Evolutionary conservation across 768 basidiomycete species (phyloP).

Genomic region (Agaricus blazei): DNA sequence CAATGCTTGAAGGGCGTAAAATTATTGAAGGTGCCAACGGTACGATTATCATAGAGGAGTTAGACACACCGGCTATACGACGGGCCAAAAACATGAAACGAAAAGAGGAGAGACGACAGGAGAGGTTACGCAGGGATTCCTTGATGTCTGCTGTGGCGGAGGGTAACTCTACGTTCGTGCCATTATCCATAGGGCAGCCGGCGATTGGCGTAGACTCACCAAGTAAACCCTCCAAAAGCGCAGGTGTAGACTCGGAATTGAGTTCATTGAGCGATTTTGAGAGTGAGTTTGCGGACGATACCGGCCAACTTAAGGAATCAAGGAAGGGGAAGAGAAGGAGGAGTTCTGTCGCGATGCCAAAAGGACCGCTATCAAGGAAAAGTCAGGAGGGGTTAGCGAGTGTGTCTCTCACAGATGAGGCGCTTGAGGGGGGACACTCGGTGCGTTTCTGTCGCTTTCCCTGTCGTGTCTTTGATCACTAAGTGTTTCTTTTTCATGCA

Average conservation of each 20-base stretch:
- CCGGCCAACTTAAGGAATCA: neutral
- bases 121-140: conserved; percentile 1
- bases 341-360: neutral
- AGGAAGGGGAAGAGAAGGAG: conserved; percentile 12
- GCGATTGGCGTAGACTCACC: neutral
- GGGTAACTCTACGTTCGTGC: neutral
- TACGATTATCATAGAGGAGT: conserved; percentile 61
- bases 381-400: conserved; percentile 4
- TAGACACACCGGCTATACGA: conserved; percentile 68
- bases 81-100: conserved; percentile 42
- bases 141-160: neutral
- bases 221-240: neutral
- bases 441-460: conserved; percentile 32
- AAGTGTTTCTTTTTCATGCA: conserved; percentile 20
- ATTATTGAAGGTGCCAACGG: conserved; percentile 30
- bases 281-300: conserved; percentile 13
- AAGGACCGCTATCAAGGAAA: conserved; percentile 9
- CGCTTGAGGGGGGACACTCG: conserved; percentile 51
- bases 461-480: conserved; percentile 1
- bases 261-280: conserved; percentile 42
- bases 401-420: conserved; percentile 11
- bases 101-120: conserved; percentile 12
- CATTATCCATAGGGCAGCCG: neutral
- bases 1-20: conserved; percentile 13
- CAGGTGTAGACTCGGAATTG: conserved; percentile 32